phyloP scores from a whole-genome alignment of 2,329 filamentous ascomycete genomes.

The Tolypocladium amazonense region DNA sequence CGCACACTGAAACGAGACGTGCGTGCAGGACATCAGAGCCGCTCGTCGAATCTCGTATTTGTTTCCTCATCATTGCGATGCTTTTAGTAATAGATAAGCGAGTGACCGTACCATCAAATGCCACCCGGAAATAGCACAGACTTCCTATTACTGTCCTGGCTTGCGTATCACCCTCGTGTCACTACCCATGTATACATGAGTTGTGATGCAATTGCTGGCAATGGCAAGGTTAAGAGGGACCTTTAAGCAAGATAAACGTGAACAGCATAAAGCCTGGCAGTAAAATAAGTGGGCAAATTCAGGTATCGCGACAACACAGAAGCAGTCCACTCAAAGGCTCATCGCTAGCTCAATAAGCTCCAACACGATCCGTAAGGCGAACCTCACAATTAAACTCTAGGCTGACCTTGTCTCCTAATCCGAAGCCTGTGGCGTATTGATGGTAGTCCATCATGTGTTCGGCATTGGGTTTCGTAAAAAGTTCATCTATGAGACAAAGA shows the following conservation, averaged over 20 bases:
- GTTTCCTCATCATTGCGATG: neutral
- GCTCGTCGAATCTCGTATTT: neutral
- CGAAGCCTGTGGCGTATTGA: conserved; percentile 64
- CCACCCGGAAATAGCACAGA: neutral
- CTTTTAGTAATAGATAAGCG: neutral
- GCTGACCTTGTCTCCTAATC: conserved; percentile 59
- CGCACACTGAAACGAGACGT: neutral
- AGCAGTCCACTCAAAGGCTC: conserved; percentile 40
- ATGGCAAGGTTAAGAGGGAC: no score
- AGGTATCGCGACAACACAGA: neutral
- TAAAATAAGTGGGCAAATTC: neutral
- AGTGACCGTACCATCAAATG: neutral
- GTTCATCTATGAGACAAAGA: no score
- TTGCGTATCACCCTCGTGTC: neutral
- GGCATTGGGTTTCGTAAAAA: conserved; percentile 20
- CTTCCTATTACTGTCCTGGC: neutral
- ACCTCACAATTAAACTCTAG: conserved; percentile 62
- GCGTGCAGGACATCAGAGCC: neutral
- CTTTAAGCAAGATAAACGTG: neutral
- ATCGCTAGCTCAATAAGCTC: conserved; percentile 53
- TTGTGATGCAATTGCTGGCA: no score
- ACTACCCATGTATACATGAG: no score
- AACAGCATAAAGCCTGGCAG: neutral
- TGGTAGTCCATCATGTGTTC: conserved; percentile 57
- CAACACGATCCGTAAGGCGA: conserved; percentile 57